Evolutionary conservation across 495 filamentous ascomycete species (phyloP), one percentile per base, ranked within the genome.

Genomic region (Lasiosphaeria hispida): DNA sequence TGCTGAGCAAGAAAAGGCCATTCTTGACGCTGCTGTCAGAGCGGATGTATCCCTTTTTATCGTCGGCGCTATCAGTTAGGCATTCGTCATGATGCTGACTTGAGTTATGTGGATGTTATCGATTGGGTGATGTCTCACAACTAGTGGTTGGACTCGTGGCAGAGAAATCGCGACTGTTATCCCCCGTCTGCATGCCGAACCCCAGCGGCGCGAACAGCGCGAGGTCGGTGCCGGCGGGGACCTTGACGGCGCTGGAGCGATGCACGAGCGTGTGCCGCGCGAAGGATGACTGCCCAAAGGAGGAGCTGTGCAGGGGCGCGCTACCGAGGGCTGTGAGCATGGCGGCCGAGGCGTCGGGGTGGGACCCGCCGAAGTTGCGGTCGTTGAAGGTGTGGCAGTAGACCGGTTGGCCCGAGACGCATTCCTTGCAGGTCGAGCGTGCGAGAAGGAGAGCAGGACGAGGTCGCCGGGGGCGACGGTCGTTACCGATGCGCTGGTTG

Each of bases 361-460:
- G 68, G 14, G 52, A 47, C 19, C 72, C 70, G 18, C 60, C 60
- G 43, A 80, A 77, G 59, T 78, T 80, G 66, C 69, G 63, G 0
- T 42, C 43, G 23, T 70, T 71, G 41, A 77, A 71, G 44, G 54
- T 55, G 40, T 73, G 67, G 73, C 89, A 91, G 50, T 78, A 72
- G 74, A 73, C 87, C 83, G 37, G 89, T 82, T 39, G 80, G 72
- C 50, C 87, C 80, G 40, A 86, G 80, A 63, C 87, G 85, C 62
- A 92, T 73, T 36, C 81, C 79, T 11, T 19, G 64, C 75, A 79
- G 7, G 62, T 30, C n/a, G 60, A 52, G 58, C 77, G 58, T 72
- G 67, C 5, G 63, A 66, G 57, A 78, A 78, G 38, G 68, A 71
- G 34, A 80, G 68, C 59, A 78, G 68, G 44, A 90, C 85, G 4